A percentile compares a stretch with the other conserved stretches of the same genome.
Evolutionary conservation across 2,329 filamentous ascomycete genomes (phyloP).

Genomic region (Ophiostoma ulmi): DNA sequence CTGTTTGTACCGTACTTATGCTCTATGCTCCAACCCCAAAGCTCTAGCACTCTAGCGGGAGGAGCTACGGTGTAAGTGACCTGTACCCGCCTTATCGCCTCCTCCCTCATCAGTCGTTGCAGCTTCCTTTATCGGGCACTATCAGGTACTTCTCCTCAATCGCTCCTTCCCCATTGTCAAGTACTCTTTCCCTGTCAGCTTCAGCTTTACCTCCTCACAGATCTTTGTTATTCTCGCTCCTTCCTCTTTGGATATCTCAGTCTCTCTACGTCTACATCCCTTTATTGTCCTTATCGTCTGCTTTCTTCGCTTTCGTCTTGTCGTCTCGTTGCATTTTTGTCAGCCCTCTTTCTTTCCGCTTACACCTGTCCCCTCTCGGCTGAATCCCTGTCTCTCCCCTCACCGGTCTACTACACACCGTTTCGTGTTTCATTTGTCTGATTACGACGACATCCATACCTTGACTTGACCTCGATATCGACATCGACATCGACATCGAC

Average conservation of each 20-base stretch:
- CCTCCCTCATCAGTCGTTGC: not conserved
- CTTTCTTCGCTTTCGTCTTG: not conserved
- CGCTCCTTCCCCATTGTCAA: not conserved
- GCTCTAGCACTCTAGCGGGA: not conserved
- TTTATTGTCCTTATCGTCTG: not conserved
- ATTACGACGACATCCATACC: not conserved
- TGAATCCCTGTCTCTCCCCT: constrained; percentile 6
- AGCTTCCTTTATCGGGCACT: not conserved
- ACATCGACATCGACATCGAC: not conserved
- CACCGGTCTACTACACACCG: not conserved
- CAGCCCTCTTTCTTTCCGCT: not conserved
- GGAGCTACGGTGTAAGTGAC: not conserved
- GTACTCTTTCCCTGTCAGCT: not conserved
- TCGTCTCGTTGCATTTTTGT: not conserved
- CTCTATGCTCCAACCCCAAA: no score
- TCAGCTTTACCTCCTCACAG: not conserved
- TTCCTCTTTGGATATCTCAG: not conserved
- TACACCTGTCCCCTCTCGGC: not conserved
- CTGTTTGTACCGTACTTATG: not conserved
- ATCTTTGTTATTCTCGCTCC: not conserved
- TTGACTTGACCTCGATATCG: not conserved
- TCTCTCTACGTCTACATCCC: not conserved
- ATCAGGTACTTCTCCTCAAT: constrained; percentile 2
- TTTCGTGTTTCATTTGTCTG: not conserved
- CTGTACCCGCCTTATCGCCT: not conserved